Conservation (phyloP, 768 basidiomycete species). For the Mycena latifolia region DNA sequence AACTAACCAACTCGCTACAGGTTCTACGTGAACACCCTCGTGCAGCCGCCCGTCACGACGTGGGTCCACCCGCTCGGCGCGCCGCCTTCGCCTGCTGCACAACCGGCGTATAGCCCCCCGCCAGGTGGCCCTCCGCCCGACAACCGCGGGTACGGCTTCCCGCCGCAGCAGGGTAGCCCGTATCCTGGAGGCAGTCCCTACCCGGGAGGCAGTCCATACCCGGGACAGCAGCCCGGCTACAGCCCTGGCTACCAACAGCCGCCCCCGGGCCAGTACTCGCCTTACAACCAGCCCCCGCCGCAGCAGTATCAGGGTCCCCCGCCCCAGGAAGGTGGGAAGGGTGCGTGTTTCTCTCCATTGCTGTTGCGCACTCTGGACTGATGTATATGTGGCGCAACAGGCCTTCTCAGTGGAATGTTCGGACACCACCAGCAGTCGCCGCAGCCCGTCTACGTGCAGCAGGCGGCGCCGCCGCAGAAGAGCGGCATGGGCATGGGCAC, state of each 20-base stretch:
- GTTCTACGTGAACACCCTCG: constrained; percentile 82
- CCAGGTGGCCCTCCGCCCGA: constrained; percentile 60
- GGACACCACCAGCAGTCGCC: constrained; percentile 35
- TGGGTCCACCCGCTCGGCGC: constrained; percentile 82
- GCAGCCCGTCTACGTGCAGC: constrained; percentile 44
- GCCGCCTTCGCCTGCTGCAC: constrained; percentile 48
- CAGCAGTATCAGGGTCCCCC: constrained; percentile 42
- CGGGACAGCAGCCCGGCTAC: constrained; percentile 39
- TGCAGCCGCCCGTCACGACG: constrained; percentile 70
- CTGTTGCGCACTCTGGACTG: too few relatives aligned
- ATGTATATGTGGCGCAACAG: constrained; percentile 24
- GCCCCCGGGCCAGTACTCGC: constrained; percentile 34
- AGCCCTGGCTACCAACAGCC: constrained; percentile 31
- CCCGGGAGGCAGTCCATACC: constrained; percentile 37
- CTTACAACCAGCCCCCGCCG: constrained; percentile 43
- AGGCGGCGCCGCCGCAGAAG: constrained; percentile 53
- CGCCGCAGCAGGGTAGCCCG: constrained; percentile 26
- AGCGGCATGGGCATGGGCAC: constrained; percentile 65
- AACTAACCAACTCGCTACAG: constrained; percentile 47
- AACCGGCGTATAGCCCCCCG: constrained; percentile 52
- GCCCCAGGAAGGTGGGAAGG: constrained; percentile 36
- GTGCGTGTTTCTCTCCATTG: constrained; percentile 30
- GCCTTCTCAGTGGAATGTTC: constrained; percentile 30
- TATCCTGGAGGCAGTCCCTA: constrained; percentile 25
- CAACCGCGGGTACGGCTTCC: constrained; percentile 40